Evolutionary conservation across 148 eudicot genomes (phyloP).

Genomic region (Diospyros kaki): DNA sequence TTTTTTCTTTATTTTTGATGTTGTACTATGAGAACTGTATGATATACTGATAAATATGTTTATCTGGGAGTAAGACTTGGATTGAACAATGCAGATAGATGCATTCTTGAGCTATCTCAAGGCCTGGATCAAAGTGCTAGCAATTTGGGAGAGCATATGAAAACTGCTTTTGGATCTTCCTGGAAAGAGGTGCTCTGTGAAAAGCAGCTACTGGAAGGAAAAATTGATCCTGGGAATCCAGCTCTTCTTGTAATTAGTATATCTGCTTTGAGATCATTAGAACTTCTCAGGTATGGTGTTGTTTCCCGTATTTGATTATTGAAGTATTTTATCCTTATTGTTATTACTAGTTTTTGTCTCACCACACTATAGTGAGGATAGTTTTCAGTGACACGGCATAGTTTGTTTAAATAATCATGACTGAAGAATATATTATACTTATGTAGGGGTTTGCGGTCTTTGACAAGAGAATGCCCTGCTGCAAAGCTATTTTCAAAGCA

Average conservation of each 20-base stretch:
- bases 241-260: slow-evolving; percentile 66
- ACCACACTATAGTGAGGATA: no score
- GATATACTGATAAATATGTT: neutral
- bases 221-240: slow-evolving; percentile 80
- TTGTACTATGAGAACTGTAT: no score
- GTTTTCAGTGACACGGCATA: no score
- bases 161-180: slow-evolving; percentile 59
- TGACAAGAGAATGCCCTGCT: slow-evolving; percentile 80
- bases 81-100: slow-evolving; percentile 44
- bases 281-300: slow-evolving; percentile 62
- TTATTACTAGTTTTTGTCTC: neutral
- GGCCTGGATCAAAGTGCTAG: slow-evolving; percentile 40
- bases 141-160: slow-evolving; percentile 54
- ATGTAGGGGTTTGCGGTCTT: slow-evolving; percentile 65
- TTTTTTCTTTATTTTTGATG: no score
- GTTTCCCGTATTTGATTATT: neutral
- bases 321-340: neutral
- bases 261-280: slow-evolving; percentile 85
- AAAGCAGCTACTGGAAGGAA: slow-evolving; percentile 53
- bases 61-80: neutral
- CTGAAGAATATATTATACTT: slow-evolving; percentile 1
- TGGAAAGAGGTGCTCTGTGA: slow-evolving; percentile 77
- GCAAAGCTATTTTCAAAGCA: slow-evolving; percentile 95
- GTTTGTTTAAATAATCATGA: slow-evolving; percentile 6
- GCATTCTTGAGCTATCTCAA: slow-evolving; percentile 51